phyloP scores from a whole-genome alignment of 2,329 filamentous ascomycete genomes.

The Phialemoniopsis sp. region DNA sequence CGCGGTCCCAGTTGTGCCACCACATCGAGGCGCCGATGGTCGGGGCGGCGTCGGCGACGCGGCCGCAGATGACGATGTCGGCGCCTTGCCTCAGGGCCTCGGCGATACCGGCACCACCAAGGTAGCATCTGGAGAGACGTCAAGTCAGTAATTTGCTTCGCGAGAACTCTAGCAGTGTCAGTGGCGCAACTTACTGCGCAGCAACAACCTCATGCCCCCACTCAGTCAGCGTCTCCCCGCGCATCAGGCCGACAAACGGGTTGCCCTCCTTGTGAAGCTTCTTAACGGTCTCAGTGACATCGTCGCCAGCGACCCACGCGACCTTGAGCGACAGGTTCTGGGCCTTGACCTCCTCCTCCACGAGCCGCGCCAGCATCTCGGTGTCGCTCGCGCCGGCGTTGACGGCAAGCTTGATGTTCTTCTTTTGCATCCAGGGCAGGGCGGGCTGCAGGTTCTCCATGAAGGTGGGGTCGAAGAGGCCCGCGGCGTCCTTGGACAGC shows the following conservation, averaged over 20 bases:
- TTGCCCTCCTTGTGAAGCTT: constrained; percentile 8
- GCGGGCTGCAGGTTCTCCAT: constrained; percentile 24
- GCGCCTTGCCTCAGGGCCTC: constrained; percentile 24
- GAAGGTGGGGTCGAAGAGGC: constrained; percentile 22
- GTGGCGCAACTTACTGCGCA: constrained; percentile 9
- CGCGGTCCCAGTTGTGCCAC: constrained; percentile 40
- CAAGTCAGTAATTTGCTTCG: constrained; percentile 4
- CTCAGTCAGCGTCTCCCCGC: constrained; percentile 8
- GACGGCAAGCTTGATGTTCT: constrained; percentile 22
- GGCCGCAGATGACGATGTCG: constrained; percentile 31
- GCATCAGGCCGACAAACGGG: constrained; percentile 9
- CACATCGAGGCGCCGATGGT: constrained; percentile 43
- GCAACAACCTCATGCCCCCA: constrained; percentile 10
- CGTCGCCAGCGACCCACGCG: constrained; percentile 25
- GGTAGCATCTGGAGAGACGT: constrained; percentile 26
- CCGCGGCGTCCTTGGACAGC: constrained; percentile 14
- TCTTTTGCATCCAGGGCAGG: constrained; percentile 15
- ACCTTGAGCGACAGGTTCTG: constrained; percentile 20
- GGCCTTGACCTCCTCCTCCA: constrained; percentile 11
- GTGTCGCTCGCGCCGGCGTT: constrained; percentile 26
- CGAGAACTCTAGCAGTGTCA: no score
- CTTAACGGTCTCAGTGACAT: constrained; percentile 15
- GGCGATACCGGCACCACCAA: constrained; percentile 34
- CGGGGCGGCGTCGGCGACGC: constrained; percentile 32
- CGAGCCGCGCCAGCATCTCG: constrained; percentile 10